Conservation (phyloP, 2,329 filamentous ascomycete genomes). For the Cladosporium oxysporum region DNA sequence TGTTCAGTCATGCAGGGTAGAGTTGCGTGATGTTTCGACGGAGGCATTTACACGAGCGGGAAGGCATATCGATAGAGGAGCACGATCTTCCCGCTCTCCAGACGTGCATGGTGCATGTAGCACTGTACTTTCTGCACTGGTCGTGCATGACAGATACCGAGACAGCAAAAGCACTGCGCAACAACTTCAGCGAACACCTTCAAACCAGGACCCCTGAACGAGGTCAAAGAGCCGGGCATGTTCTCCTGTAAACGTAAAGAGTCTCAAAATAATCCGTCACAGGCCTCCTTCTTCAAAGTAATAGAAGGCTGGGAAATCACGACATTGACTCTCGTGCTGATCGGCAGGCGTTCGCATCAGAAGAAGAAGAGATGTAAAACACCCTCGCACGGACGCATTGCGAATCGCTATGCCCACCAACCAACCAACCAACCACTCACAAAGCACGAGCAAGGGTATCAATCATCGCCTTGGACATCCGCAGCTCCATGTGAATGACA, state of each 20-base stretch:
- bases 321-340: background rate
- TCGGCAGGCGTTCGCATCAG: slow-evolving; percentile 8
- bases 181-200: background rate
- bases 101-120: slow-evolving; percentile 12
- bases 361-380: slow-evolving; percentile 2
- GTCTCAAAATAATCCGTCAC: background rate
- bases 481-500: background rate
- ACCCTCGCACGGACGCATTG: background rate
- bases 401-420: no score
- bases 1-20: background rate
- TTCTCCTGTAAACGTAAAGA: background rate
- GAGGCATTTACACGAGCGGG: background rate
- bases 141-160: slow-evolving; percentile 13
- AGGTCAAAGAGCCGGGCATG: background rate
- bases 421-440: background rate
- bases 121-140: background rate
- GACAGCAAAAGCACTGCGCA: slow-evolving; percentile 6
- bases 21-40: background rate
- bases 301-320: slow-evolving; percentile 16
- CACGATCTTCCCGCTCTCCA: background rate
- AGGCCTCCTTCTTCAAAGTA: slow-evolving; percentile 13
- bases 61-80: background rate
- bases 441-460: background rate
- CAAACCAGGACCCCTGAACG: background rate
- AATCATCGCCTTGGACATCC: background rate